Conservation (phyloP, 2,329 filamentous ascomycete genomes). For the Mollisia scopiformis region DNA sequence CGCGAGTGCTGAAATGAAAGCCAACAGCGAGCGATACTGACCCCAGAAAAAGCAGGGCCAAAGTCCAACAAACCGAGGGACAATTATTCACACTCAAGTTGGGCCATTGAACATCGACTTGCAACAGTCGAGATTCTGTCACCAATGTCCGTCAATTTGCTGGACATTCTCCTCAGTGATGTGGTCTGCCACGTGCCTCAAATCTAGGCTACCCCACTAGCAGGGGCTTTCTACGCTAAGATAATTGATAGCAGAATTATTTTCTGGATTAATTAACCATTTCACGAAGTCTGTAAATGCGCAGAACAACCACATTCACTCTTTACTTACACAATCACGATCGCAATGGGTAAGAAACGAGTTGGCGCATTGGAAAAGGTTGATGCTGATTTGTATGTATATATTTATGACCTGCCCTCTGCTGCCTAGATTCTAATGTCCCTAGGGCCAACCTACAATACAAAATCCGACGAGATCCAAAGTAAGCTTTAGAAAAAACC, state of each 20-base stretch:
- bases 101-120: too few relatives aligned
- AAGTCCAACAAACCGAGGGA: too few relatives aligned
- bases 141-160: too few relatives aligned
- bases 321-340: conserved; percentile 5
- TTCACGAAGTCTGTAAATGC: conserved; percentile 13
- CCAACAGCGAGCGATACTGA: too few relatives aligned
- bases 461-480: conserved; percentile 86
- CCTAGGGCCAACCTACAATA: conserved; percentile 80
- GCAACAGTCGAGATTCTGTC: too few relatives aligned
- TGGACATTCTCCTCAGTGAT: too few relatives aligned
- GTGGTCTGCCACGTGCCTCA: background rate
- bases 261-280: conserved; percentile 23
- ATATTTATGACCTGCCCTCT: background rate
- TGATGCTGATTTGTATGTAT: conserved; percentile 77
- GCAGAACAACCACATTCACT: conserved; percentile 4
- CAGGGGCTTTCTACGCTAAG: conserved; percentile 28
- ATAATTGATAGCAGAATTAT: conserved; percentile 37
- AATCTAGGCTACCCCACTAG: background rate
- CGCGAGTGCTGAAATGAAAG: too few relatives aligned
- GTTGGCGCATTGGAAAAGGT: conserved; percentile 93
- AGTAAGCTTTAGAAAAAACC: too few relatives aligned
- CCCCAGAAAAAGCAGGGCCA: too few relatives aligned
- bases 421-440: background rate
- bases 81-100: too few relatives aligned
- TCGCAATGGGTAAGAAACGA: conserved; percentile 80